Conservation (phyloP, 768 basidiomycete species). For the Lentinus brumalis region DNA sequence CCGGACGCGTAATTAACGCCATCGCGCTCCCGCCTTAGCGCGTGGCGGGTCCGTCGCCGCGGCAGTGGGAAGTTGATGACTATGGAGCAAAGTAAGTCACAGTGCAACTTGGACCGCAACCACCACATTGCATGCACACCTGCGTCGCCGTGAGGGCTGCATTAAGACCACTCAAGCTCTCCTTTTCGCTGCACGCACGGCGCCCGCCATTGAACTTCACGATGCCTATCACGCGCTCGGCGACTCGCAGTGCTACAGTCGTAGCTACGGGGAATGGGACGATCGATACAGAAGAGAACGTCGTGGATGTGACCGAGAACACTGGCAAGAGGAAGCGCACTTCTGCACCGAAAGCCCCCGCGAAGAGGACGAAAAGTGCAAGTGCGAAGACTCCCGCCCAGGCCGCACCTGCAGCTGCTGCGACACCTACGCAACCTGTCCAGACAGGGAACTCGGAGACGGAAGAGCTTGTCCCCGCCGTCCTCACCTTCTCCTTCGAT, state of each 20-base stretch:
- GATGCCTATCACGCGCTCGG: slow-evolving; percentile 31
- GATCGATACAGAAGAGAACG: background rate
- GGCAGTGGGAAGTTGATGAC: no score
- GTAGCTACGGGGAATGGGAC: no score
- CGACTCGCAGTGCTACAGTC: background rate
- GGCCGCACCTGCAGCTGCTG: no score
- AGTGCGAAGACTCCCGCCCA: no score
- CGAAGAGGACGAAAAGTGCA: slow-evolving; percentile 3
- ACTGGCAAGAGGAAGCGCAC: slow-evolving; percentile 10
- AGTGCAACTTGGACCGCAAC: background rate
- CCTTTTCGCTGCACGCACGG: background rate
- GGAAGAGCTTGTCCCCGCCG: slow-evolving; percentile 58
- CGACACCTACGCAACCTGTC: no score
- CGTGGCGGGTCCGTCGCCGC: no score
- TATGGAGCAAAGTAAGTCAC: no score
- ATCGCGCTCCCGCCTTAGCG: background rate
- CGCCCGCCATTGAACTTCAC: background rate
- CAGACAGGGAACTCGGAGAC: background rate
- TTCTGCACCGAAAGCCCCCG: background rate
- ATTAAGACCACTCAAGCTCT: no score
- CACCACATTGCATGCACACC: background rate
- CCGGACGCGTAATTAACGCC: background rate
- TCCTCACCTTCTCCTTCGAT: slow-evolving; percentile 75
- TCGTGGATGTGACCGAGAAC: slow-evolving; percentile 4
- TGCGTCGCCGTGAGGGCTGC: background rate